phyloP scores from a whole-genome alignment of 2,329 filamentous ascomycete species.

The Ramichloridium luteum region DNA sequence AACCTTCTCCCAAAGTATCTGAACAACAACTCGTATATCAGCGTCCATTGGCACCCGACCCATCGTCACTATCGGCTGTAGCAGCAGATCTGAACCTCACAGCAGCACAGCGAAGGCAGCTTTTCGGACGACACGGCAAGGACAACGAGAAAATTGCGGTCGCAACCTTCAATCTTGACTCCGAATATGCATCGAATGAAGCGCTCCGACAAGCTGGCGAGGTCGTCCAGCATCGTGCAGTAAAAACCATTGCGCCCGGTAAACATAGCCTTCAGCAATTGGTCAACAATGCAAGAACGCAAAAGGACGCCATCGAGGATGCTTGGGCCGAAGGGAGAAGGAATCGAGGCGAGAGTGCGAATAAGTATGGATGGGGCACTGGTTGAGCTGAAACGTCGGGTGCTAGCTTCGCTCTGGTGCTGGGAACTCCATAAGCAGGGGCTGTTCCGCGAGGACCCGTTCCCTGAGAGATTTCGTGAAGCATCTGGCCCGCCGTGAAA shows the following conservation, averaged over 20 bases:
- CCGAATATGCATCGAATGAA: conserved; percentile 79
- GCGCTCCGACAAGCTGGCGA: conserved; percentile 57
- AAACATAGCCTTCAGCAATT: conserved; percentile 86
- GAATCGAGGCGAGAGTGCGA: conserved; percentile 55
- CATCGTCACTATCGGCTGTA: conserved; percentile 51
- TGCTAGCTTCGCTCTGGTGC: too few relatives aligned
- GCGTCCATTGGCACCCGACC: conserved; percentile 8
- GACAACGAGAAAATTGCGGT: conserved; percentile 49
- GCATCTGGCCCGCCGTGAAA: too few relatives aligned
- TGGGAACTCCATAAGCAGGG: too few relatives aligned
- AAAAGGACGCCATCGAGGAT: conserved; percentile 81
- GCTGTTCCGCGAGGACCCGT: too few relatives aligned
- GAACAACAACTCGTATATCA: too few relatives aligned
- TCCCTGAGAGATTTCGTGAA: too few relatives aligned
- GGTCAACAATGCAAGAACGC: conserved; percentile 67
- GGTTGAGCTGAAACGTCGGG: too few relatives aligned
- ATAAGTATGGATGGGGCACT: conserved; percentile 15
- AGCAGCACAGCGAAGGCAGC: conserved; percentile 61
- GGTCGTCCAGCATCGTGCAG: conserved; percentile 60
- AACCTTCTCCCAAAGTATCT: not conserved
- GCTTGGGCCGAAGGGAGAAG: conserved; percentile 72
- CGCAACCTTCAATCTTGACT: conserved; percentile 78
- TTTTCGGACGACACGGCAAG: conserved; percentile 57
- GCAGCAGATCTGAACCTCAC: conserved; percentile 71
- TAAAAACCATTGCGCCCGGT: conserved; percentile 69